Conservation (phyloP, 352 stramenopile genomes). For the Globisporangium carolinianum region DNA sequence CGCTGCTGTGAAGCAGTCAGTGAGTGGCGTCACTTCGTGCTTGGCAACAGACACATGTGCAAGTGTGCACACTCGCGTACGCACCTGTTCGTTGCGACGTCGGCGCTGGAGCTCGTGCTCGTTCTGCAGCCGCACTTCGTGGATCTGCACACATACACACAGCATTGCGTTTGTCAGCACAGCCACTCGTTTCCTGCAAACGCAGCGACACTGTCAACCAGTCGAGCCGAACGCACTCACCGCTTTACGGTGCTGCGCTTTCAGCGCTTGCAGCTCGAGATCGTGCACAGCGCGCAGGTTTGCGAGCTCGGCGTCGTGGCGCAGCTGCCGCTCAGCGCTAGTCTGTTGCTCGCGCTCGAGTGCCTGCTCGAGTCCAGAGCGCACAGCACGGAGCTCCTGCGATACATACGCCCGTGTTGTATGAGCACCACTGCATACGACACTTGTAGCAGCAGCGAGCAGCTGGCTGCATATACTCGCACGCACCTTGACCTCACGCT, state of each 20-base stretch:
- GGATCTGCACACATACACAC: not conserved
- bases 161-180: not conserved
- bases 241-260: slow-evolving; percentile 43
- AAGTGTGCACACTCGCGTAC: not conserved
- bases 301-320: slow-evolving; percentile 37
- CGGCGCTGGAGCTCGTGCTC: slow-evolving; percentile 29
- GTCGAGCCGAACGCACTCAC: slow-evolving; percentile 4
- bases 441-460: no score
- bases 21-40: not conserved
- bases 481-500: slow-evolving; percentile 38
- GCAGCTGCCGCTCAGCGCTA: slow-evolving; percentile 22
- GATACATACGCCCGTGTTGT: not conserved
- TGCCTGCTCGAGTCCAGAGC: slow-evolving; percentile 31
- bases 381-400: slow-evolving; percentile 37
- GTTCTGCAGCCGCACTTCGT: slow-evolving; percentile 37
- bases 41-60: no score
- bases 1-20: not conserved
- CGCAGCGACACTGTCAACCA: not conserved
- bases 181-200: not conserved
- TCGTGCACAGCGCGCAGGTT: slow-evolving; percentile 38
- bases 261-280: slow-evolving; percentile 41
- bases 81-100: slow-evolving; percentile 22
- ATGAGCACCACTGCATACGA: not conserved
- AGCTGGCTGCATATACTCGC: not conserved
- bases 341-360: slow-evolving; percentile 26